Evolutionary conservation across 352 stramenopile genomes (phyloP), one percentile per base, ranked within the genome.

Genomic region (Phytophthora agathidicida): DNA sequence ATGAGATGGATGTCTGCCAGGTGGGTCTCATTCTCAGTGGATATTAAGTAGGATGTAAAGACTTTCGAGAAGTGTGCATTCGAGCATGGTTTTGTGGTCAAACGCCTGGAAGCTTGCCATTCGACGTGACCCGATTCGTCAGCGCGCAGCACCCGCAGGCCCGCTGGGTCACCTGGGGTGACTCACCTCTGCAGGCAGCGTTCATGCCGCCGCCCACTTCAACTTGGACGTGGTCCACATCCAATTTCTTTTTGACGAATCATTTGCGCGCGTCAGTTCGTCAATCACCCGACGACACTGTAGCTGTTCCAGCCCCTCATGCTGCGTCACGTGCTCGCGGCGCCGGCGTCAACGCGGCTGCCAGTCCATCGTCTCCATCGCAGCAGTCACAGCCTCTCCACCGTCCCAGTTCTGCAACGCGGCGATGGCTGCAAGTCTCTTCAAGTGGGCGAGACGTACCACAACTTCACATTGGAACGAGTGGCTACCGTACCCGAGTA

Each of bases 401-500:
- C 45, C 1, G 23, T 37, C 3, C 50, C 56, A n/a, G 31, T 30
- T 9, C 31, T 74, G 16, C 28, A 75, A 33, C 74, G 78, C 14
- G 78, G 80, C 4, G 75, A 88, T 1, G 83, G 85, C 47, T 88
- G 75, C 60, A 68, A 69, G 20, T 62, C 77, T 50, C 68, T 91
- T 36, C 66, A 77, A 26, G 69, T 86, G 31, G 79, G 79, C 33
- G 71, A 91, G 33, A 80, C 59, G 23, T 86, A 88, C 60, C 83
- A 96, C 72, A 90, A 89, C 51, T 96, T 96, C 38, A 67, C 32
- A 42, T 60, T 91, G 16, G 56, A 80, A 60, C 71, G 81, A 60
- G 73, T 87, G 36, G 57, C 73, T 24, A 73, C 53, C 30, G 73
- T 95, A 55, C 84, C 88, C 9, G 88, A 96, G 73, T 94, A 93